These are phyloP conservation scores for Helotiales sp. DNA, from an alignment of 2,329 filamentous ascomycete genomes.

Conservation along the genomic window DNA sequence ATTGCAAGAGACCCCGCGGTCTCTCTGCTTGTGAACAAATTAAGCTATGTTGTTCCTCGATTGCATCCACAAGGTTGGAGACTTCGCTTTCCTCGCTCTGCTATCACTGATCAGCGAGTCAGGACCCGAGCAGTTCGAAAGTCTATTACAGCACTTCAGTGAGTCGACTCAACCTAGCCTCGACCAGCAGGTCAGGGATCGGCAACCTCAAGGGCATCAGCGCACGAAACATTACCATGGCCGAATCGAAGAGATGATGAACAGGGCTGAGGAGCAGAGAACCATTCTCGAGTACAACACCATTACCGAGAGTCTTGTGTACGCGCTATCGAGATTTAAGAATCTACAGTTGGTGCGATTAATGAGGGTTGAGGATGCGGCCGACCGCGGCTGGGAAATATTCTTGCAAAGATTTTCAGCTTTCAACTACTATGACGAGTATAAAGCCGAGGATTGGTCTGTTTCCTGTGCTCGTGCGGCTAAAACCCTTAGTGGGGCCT, in stretches of 20 bases:
- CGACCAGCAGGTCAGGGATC: background rate
- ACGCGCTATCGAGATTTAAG: conserved; percentile 47
- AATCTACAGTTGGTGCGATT: conserved; percentile 65
- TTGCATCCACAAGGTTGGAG: conserved; percentile 53
- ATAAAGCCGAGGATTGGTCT: conserved; percentile 58
- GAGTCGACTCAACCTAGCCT: background rate
- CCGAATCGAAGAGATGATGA: conserved; percentile 20
- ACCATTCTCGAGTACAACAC: conserved; percentile 22
- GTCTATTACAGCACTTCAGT: background rate
- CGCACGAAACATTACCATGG: conserved; percentile 11
- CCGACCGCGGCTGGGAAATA: conserved; percentile 53
- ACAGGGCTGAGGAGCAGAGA: conserved; percentile 27
- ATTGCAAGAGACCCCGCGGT: background rate
- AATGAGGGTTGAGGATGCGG: conserved; percentile 59
- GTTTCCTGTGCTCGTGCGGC: conserved; percentile 62
- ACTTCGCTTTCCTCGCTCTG: background rate
- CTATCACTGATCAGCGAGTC: background rate
- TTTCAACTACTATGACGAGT: conserved; percentile 42
- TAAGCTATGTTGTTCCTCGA: conserved; percentile 58
- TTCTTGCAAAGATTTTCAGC: conserved; percentile 50
- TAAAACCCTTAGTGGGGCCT: conserved; percentile 55
- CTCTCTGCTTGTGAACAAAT: conserved; percentile 54
- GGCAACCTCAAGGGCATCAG: background rate
- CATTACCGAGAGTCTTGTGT: conserved; percentile 24
- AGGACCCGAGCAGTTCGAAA: background rate